These are phyloP conservation scores for Plasmodium berghei DNA, from an alignment of 169 alveolate genomes.

Conservation along the genomic window DNA sequence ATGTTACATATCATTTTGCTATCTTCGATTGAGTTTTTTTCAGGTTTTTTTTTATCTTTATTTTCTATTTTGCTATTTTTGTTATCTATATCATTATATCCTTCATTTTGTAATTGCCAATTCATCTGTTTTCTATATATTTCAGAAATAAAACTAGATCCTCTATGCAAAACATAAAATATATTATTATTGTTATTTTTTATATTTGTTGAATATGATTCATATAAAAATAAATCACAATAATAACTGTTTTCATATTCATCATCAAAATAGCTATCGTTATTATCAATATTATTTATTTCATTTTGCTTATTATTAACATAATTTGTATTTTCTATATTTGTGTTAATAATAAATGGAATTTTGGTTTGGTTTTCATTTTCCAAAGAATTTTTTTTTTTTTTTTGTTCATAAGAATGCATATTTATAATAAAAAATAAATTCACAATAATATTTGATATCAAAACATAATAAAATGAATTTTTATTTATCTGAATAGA, in stretches of 20 bases:
- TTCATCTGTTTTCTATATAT: background rate
- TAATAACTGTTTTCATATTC: slow-evolving; percentile 1
- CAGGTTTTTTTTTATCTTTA: background rate
- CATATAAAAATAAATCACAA: slow-evolving; percentile 7
- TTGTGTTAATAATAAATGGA: background rate
- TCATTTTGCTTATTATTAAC: background rate
- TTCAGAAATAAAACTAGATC: background rate
- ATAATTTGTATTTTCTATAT: background rate
- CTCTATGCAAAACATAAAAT: slow-evolving; percentile 4
- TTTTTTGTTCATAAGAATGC: background rate
- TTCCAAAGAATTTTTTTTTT: background rate
- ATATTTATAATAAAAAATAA: slow-evolving; percentile 5
- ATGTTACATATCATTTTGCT: slow-evolving; percentile 8
- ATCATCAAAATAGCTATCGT: background rate
- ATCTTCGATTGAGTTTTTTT: background rate
- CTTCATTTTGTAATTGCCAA: background rate
- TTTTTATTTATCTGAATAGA: slow-evolving; percentile 16
- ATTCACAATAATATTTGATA: slow-evolving; percentile 34
- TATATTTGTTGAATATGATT: slow-evolving; percentile 8
- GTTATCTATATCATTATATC: background rate
- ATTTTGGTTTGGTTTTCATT: background rate
- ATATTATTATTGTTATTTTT: slow-evolving; percentile 14
- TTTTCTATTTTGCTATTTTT: background rate
- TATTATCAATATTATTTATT: background rate
- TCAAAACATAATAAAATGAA: slow-evolving; percentile 15